Conservation (phyloP, 2,329 filamentous ascomycete genomes). For the Macroventuria anomochaeta region DNA sequence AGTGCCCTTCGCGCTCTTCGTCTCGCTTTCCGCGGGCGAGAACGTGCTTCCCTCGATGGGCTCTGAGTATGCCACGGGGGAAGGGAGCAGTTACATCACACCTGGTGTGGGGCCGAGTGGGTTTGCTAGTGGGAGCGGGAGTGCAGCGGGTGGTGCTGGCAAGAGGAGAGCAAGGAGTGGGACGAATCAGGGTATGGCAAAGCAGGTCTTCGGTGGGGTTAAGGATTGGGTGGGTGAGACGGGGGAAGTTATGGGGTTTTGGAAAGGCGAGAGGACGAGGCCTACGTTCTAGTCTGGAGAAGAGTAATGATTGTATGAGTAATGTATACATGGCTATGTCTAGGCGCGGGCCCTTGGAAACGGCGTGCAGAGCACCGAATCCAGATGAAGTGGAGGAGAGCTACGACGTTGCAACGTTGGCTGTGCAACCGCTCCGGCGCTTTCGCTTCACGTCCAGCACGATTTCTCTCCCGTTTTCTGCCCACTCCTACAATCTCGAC, state of each 20-base stretch:
- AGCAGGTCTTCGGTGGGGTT: conserved; percentile 65
- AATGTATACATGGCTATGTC: conserved; percentile 2
- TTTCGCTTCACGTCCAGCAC: not conserved
- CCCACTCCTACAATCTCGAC: not conserved
- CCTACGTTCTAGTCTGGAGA: conserved; percentile 41
- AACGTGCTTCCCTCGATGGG: conserved; percentile 95
- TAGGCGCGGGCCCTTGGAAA: not conserved
- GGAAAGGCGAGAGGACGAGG: conserved; percentile 64
- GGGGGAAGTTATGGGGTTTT: conserved; percentile 67
- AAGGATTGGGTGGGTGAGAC: conserved; percentile 69
- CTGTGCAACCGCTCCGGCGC: not conserved
- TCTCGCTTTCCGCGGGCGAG: conserved; percentile 90
- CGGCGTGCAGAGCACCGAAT: not conserved
- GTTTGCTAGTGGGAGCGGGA: conserved; percentile 30
- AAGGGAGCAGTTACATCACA: conserved; percentile 58
- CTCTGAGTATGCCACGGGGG: conserved; percentile 71
- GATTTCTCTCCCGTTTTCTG: not conserved
- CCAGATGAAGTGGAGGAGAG: not conserved
- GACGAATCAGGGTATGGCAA: conserved; percentile 63
- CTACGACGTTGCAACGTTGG: not conserved
- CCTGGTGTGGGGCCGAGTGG: conserved; percentile 46
- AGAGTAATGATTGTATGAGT: conserved; percentile 20
- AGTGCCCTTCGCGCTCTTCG: conserved; percentile 92
- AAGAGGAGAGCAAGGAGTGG: conserved; percentile 56
- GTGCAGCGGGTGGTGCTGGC: conserved; percentile 40